Conservation (phyloP, 2,329 filamentous ascomycete species). For the Colletotrichum somersetense region DNA sequence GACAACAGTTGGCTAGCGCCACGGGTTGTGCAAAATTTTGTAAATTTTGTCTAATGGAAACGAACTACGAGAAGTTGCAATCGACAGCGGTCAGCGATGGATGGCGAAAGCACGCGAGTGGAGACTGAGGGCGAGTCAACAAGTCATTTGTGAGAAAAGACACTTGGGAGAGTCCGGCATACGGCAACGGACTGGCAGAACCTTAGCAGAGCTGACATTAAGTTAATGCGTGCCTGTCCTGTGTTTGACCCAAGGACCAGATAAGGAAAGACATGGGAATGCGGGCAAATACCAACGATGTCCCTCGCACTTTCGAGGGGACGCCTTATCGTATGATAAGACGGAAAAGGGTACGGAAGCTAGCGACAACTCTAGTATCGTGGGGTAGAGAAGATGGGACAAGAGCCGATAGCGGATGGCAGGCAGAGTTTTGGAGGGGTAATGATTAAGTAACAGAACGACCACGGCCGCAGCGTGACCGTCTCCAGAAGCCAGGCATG, state of each 20-base stretch:
- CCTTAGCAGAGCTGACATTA: slow-evolving; percentile 29
- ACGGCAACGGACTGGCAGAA: slow-evolving; percentile 16
- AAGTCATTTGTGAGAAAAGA: slow-evolving; percentile 27
- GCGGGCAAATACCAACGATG: slow-evolving; percentile 22
- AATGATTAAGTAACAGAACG: slow-evolving; percentile 43
- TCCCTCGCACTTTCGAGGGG: slow-evolving; percentile 9
- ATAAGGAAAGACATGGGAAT: slow-evolving; percentile 36
- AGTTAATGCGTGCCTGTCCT: slow-evolving; percentile 24
- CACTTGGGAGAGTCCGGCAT: slow-evolving; percentile 22
- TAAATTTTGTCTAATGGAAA: slow-evolving; percentile 39
- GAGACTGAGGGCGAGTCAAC: slow-evolving; percentile 40
- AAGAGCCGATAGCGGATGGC: slow-evolving; percentile 39
- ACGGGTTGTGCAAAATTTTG: slow-evolving; percentile 38
- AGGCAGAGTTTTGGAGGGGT: slow-evolving; percentile 40
- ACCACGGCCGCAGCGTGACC: slow-evolving; percentile 32
- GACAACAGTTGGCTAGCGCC: slow-evolving; percentile 32
- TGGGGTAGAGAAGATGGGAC: slow-evolving; percentile 45
- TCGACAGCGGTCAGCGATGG: slow-evolving; percentile 35
- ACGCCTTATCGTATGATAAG: slow-evolving; percentile 29
- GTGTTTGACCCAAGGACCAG: slow-evolving; percentile 3
- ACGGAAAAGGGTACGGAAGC: neutral
- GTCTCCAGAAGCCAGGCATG: slow-evolving; percentile 26
- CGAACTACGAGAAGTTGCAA: slow-evolving; percentile 22
- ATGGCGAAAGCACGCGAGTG: slow-evolving; percentile 41
- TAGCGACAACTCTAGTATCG: slow-evolving; percentile 14